Evolutionary conservation across 2,329 filamentous ascomycete genomes (phyloP).

Genomic region (Penicillium sp.): DNA sequence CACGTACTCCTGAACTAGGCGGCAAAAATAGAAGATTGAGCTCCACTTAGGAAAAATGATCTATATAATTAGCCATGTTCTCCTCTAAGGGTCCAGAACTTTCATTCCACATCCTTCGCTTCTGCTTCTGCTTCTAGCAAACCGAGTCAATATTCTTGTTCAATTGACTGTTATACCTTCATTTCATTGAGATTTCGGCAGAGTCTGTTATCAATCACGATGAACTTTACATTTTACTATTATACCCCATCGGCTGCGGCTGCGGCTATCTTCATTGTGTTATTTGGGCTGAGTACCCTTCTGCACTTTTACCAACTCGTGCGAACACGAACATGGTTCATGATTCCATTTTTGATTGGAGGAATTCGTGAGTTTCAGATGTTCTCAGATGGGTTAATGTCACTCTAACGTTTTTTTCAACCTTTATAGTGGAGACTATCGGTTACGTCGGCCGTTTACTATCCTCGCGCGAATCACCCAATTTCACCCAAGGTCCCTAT

Average conservation of each 20-base stretch:
- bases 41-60: not conserved
- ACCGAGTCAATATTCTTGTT: not conserved
- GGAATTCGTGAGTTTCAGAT: conserved; percentile 31
- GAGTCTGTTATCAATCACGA: not conserved
- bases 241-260: conserved; percentile 25
- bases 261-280: conserved; percentile 23
- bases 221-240: conserved; percentile 23
- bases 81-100: not conserved
- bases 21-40: not conserved
- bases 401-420: not conserved
- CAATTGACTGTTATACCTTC: not conserved
- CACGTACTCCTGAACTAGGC: not conserved
- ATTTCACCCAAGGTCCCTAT: conserved; percentile 28
- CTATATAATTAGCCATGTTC: not conserved
- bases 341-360: conserved; percentile 35
- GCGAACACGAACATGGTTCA: conserved; percentile 29
- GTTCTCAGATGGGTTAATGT: not conserved
- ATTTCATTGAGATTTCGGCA: not conserved
- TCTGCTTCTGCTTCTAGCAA: not conserved
- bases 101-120: not conserved
- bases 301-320: conserved; percentile 28
- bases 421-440: conserved; percentile 49
- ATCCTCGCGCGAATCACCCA: conserved; percentile 36
- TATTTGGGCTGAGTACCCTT: conserved; percentile 24
- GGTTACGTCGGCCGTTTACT: conserved; percentile 55